Conservation (phyloP, 1,139 yeast species). For the Saccharomyces hybrid region DNA sequence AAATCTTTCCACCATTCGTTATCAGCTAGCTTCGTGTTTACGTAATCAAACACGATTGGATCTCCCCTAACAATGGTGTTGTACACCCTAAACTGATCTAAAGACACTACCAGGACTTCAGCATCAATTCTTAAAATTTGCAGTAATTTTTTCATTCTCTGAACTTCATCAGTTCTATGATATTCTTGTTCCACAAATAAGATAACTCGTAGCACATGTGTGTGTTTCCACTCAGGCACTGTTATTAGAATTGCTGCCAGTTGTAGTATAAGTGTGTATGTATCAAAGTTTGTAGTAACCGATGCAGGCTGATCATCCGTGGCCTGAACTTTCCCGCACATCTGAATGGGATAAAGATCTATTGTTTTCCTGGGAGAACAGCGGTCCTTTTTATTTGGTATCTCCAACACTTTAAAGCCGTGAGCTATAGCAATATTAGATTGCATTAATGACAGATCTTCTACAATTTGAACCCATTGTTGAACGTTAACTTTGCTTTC, state of each 20-base stretch:
- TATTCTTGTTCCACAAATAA: conserved; percentile 75
- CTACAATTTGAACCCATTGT: conserved; percentile 90
- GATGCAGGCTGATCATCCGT: conserved; percentile 50
- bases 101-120: conserved; percentile 59
- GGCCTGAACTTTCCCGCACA: conserved; percentile 72
- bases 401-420: conserved; percentile 57
- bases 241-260: conserved; percentile 87
- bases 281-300: conserved; percentile 83
- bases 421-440: conserved; percentile 92
- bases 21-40: conserved; percentile 33
- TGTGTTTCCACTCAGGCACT: conserved; percentile 84
- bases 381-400: conserved; percentile 40
- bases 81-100: conserved; percentile 59
- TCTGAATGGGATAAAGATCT: conserved; percentile 91
- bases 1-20: conserved; percentile 65
- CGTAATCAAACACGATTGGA: conserved; percentile 29
- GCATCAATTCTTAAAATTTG: conserved; percentile 81
- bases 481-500: conserved; percentile 45
- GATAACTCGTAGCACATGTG: conserved; percentile 67
- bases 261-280: conserved; percentile 86
- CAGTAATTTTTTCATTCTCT: conserved; percentile 53
- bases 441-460: conserved; percentile 82
- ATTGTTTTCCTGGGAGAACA: conserved; percentile 44
- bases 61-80: conserved; percentile 71
- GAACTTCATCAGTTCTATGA: conserved; percentile 65